Evolutionary conservation across 1,284 basidiomycete genomes (phyloP), one percentile per base, ranked within the genome.

Genomic region (Ganoderma multipileum): DNA sequence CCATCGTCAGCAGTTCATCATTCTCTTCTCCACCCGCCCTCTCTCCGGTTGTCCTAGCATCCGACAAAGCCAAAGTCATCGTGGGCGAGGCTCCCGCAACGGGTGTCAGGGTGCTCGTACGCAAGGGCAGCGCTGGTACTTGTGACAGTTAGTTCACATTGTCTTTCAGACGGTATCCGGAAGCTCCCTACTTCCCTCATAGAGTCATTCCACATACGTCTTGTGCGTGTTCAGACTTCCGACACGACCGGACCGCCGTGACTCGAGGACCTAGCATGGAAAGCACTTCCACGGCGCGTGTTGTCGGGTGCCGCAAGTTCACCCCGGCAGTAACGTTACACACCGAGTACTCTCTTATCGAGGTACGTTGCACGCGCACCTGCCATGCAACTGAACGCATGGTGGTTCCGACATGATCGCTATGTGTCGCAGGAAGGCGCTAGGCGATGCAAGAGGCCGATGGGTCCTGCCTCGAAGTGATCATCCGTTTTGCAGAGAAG

Each of bases 351-450:
- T 26, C 47, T 50, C n/a, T 23, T 4, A 23, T 50, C 2, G 23
- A 26, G 23, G n/a, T 50, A 11, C 23, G 23, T 23, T 33, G 33
- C 33, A 20, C 20, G 47, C 23, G 3, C 23, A 50, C 23, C 47
- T 26, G n/a, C n/a, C 47, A 50, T 26, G 7, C 2, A 30, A n/a
- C n/a, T n/a, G 12, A 2, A 18, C 2, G 52, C 28, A 41, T 18
- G 5, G 30, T 33, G 28, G 55, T 57, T 57, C 55, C 41, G 60
- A 42, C 60, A 42, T 61, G 60, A 61, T 61, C 60, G 41, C 36
- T 36, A 60, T 38, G 55, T 38, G 33, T 33, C 33, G 6, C 33
- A 23, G 7, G 52, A 54, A 52, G 11, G 4, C 26, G 26, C 52
- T 50, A 20, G 47, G 47, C n/a, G n/a, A 3, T 23, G 47, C 20